These are phyloP conservation scores for Cyphellophora attinorum DNA, from an alignment of 2,329 filamentous ascomycete genomes.

Conservation along the genomic window DNA sequence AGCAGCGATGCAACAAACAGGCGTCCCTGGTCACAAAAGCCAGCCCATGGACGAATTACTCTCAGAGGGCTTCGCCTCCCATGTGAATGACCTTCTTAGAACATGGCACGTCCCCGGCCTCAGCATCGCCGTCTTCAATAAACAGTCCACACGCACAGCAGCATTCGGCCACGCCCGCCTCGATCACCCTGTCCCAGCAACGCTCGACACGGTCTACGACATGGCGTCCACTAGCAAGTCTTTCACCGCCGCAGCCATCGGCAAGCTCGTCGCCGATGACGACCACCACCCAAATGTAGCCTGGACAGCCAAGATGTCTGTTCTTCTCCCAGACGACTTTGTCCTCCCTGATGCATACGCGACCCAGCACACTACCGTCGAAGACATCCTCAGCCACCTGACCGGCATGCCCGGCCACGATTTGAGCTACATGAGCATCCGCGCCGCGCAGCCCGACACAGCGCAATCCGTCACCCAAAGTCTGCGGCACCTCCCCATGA, in stretches of 20 bases:
- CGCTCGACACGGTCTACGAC: slow-evolving; percentile 19
- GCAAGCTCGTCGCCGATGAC: slow-evolving; percentile 34
- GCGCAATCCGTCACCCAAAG: slow-evolving; percentile 31
- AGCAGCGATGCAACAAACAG: too few species aligned
- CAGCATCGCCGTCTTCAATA: slow-evolving; percentile 13
- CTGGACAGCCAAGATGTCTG: slow-evolving; percentile 40
- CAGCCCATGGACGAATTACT: too few species aligned
- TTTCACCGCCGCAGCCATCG: slow-evolving; percentile 20
- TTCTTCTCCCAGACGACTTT: slow-evolving; percentile 44
- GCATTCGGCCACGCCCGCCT: slow-evolving; percentile 16
- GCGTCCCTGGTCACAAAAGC: too few species aligned
- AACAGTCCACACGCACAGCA: slow-evolving; percentile 8
- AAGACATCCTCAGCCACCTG: slow-evolving; percentile 46
- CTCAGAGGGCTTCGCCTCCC: too few species aligned
- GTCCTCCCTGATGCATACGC: slow-evolving; percentile 37
- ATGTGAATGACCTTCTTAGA: neutral
- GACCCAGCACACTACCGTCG: slow-evolving; percentile 33
- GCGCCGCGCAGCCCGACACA: slow-evolving; percentile 22
- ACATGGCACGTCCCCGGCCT: slow-evolving; percentile 11
- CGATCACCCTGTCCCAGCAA: slow-evolving; percentile 11
- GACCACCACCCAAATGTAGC: slow-evolving; percentile 24
- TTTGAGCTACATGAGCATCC: slow-evolving; percentile 21
- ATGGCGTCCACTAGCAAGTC: slow-evolving; percentile 19
- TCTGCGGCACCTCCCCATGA: slow-evolving; percentile 37
- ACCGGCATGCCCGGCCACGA: slow-evolving; percentile 39